Percentiles rank a stretch among this genome's conserved stretches.
Conservation (phyloP, 768 basidiomycete species). For the Mycena haematopus region DNA sequence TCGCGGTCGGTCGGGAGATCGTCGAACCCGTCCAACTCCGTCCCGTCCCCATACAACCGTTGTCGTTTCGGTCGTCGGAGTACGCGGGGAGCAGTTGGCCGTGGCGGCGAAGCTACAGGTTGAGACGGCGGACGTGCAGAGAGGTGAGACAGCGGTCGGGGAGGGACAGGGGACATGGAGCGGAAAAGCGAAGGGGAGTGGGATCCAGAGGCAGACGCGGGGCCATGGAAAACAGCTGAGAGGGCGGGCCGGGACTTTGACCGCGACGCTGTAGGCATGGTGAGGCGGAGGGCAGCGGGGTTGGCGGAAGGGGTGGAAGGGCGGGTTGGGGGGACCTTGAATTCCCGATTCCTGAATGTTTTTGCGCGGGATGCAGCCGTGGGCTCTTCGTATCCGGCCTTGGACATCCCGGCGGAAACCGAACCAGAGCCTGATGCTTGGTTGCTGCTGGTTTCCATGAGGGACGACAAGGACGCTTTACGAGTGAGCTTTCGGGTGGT, state of each 20-base stretch:
- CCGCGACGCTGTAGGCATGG: constrained; percentile 85
- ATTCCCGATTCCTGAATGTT: constrained; percentile 68
- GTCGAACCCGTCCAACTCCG: constrained; percentile 87
- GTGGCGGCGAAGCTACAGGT: constrained; percentile 42
- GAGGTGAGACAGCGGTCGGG: constrained; percentile 63
- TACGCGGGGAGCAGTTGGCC: constrained; percentile 63
- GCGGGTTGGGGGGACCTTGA: constrained; percentile 75
- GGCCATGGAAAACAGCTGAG: constrained; percentile 72
- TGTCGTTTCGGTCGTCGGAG: constrained; percentile 80
- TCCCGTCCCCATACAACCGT: constrained; percentile 83
- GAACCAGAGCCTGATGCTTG: constrained; percentile 64
- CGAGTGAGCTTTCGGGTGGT: constrained; percentile 68
- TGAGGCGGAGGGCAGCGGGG: constrained; percentile 77
- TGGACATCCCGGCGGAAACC: constrained; percentile 44
- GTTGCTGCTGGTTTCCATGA: constrained; percentile 65
- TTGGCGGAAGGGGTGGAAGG: constrained; percentile 84
- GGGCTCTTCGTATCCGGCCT: constrained; percentile 73
- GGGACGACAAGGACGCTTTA: constrained; percentile 80
- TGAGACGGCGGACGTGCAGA: constrained; percentile 47
- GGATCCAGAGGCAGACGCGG: constrained; percentile 42
- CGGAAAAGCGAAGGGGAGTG: constrained; percentile 46
- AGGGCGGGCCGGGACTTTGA: constrained; percentile 78
- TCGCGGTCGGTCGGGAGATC: constrained; percentile 89
- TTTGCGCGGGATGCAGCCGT: constrained; percentile 86
- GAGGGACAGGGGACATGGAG: constrained; percentile 63